Base-by-base conservation (phyloP, 1,284 basidiomycete genomes). In the Irpex lacteus region DNA sequence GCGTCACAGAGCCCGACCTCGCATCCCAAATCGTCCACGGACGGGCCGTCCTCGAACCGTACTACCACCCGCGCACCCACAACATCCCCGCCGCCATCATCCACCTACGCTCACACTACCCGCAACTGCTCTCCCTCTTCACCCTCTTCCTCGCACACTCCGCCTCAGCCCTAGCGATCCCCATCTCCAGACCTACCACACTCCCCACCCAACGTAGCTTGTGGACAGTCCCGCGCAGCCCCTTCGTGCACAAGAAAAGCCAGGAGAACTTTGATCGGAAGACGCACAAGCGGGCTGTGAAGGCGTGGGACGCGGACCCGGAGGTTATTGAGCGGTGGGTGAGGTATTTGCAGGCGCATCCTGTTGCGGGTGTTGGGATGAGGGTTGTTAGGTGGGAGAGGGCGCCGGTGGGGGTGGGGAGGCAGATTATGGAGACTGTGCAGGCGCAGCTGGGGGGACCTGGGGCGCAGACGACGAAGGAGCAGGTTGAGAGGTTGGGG, bases 191-290 rank as follows among this genome's bases (percentile, higher is more conserved):
- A 11, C 83, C 90, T 2, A 85, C 85, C 2, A 76, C 78, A 2
- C 85, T 98, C 0, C 96, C 96, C 0, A 94, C 87, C 1, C 84
- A 90, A 69, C 89, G 91, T 26, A 83, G 85, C 6, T 80, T 98
- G 7, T 95, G 93, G 88, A 98, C 97, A 0, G 96, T 98, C 11
- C 84, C 87, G 8, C 87, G 90, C 53, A 86, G 88, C 3, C 96
- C 96, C 3, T 98, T 98, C 76, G 90, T 89, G 6, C 91, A 97
- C 78, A 99, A 99, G 76, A 98, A 98, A 78, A 83, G 86, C 19
- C 96, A 98, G 78, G 96, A 99, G 80, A 98, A 98, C 79, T 99
- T 98, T 76, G 91, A 95, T 77, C 80, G 94, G 37, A 84, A 82
- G 71, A 91, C 92, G 62, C 92, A 97, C 74, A 92, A 91, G 71